Evolutionary conservation across 2,329 filamentous ascomycete genomes (phyloP), one percentile per base, ranked within the genome.

Genomic region (Fusarium buxicola): DNA sequence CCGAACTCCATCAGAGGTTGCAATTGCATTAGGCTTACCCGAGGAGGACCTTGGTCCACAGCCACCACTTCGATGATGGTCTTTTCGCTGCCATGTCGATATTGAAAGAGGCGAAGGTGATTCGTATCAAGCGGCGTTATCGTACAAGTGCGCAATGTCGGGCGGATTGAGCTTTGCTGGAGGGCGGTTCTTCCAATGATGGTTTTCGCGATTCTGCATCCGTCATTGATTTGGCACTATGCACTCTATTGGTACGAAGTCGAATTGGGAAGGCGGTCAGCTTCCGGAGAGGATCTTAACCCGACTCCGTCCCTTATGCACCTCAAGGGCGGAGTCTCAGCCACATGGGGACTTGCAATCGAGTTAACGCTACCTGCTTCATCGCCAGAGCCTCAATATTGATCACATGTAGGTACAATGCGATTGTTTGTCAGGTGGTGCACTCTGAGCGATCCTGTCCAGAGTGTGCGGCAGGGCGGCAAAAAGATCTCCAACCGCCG

Each of bases 41-140:
- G 48, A 81, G 78, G 6, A 89, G 69, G 85, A 94, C 92, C 80
- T 95, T 95, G 60, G 86, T 76, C 80, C 82, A 88, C 58, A 86
- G 76, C 62, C 76, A 77, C 80, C 86, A 86, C 55, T 85, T 87
- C 47, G 78, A 74, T 24, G 62, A 59, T 11, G 81, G 76, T 68
- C 80, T 85, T 58, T 80, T 80, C 44, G 79, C 72, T 55, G 71
- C 69, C 74, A 76, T 76, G 49, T 13, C 63, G 8, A 24, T 43
- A 21, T 11, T 21, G 8, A 7, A 31, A 34, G 24, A 27, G 8
- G 21, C 9, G 28, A 3, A 21, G 11, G 12, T 10, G 21, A 45
- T 43, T 31, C 27, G 16, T 21, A 18, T n/a, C 15, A 3, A 34
- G 54, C 15, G 10, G 43, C 24, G 25, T 16, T 21, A 12, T 27